Base-by-base conservation (phyloP, 768 basidiomycete genomes). In the Pisolithus microcarpus region DNA sequence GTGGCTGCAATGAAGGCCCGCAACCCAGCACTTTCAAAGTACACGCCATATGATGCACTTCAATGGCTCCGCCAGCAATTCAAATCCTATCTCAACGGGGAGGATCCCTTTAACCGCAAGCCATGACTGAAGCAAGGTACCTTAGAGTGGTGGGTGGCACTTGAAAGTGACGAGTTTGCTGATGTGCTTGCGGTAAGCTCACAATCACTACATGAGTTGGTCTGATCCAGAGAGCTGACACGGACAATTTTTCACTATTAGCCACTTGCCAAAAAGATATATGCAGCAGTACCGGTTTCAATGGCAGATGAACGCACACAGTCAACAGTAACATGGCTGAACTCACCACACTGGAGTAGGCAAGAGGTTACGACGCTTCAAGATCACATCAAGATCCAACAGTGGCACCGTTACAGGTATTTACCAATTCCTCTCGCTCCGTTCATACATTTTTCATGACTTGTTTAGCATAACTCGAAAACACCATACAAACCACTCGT, bases 311-410 rank as follows among this genome's bases (percentile, higher is more conserved):
- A 51, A 24, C n/a, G n/a, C n/a, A n/a, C n/a, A n/a, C n/a, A n/a
- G n/a, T n/a, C n/a, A n/a, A n/a, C n/a, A n/a, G n/a, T n/a, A n/a
- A 52, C 49, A 5, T 58, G 56, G 51, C 46, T 55, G 23, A 58
- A 51, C 10, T 48, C 46, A 15, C 46, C 23, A 3, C 7, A 23
- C 21, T 3, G 37, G 23, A 48, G 15, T 16, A 4, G 18, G 11
- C 39, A 50, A 50, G 5, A 31, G 16, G 42, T 42, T 28, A 7
- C 4, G 2, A 50, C 13, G 4, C 26, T 50, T 5, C 38, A 50
- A 21, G 49, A 31, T 13, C 49, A 43, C 10, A 13, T 50, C 23
- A 42, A 50, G 11, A 43, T 50, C 10, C 18, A 5, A 2, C 38
- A 50, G 21, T 42, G 49, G 37, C 28, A 50, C 18, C 4, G 1